Evolutionary conservation across 108 stramenopile species (phyloP).

Genomic region (Parietichytrium sp.): DNA sequence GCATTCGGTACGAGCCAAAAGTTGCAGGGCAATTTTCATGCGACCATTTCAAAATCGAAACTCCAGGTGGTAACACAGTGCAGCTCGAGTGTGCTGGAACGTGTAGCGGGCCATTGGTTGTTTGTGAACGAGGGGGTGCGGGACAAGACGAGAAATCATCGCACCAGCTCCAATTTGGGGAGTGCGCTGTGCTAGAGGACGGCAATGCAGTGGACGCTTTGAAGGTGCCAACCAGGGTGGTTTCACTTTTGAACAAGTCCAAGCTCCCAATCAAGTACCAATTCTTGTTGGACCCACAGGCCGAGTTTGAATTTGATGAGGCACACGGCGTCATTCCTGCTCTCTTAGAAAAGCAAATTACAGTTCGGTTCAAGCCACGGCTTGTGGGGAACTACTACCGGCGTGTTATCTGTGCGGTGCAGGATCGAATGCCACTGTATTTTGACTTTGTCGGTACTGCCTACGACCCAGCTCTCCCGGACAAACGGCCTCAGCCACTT

Average conservation of each 20-base stretch:
- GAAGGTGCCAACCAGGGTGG: slow-evolving; percentile 34
- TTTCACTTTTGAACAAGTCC: slow-evolving; percentile 42
- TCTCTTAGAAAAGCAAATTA: slow-evolving; percentile 50
- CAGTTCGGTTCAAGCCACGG: slow-evolving; percentile 51
- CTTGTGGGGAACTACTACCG: slow-evolving; percentile 65
- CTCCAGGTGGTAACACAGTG: slow-evolving; percentile 57
- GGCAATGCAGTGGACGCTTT: background rate
- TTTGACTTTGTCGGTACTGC: slow-evolving; percentile 62
- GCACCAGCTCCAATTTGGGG: background rate
- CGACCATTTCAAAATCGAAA: slow-evolving; percentile 57
- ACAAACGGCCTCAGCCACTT: slow-evolving; percentile 59
- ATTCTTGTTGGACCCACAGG: slow-evolving; percentile 50
- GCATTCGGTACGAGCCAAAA: slow-evolving; percentile 44
- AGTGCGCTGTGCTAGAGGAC: background rate
- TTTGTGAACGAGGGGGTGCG: too few relatives aligned
- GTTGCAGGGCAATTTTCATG: slow-evolving; percentile 51
- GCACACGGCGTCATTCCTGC: slow-evolving; percentile 59
- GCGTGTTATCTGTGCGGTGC: slow-evolving; percentile 56
- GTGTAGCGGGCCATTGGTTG: background rate
- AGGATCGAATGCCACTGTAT: slow-evolving; percentile 56
- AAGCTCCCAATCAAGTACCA: slow-evolving; percentile 16
- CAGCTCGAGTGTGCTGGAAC: background rate
- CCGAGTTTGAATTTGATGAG: slow-evolving; percentile 51
- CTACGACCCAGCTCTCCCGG: slow-evolving; percentile 60
- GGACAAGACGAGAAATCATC: background rate